These are phyloP conservation scores for Phytophthora pinifolia DNA, from an alignment of 352 stramenopile species.

Conservation along the genomic window DNA sequence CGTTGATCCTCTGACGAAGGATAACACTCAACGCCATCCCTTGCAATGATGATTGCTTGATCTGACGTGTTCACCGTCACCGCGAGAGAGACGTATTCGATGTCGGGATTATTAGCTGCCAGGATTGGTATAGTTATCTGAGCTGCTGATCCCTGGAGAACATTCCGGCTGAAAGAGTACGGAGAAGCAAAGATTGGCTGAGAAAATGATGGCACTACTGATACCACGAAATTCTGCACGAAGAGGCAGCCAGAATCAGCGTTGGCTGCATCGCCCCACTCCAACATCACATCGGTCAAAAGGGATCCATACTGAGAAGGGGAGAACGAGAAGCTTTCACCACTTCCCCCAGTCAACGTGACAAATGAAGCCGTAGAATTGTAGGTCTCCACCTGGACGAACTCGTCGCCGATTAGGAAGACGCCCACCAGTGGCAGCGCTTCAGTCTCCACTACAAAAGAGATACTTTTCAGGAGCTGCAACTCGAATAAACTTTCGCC, in stretches of 20 bases:
- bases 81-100: constrained; percentile 17
- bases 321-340: constrained; percentile 3
- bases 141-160: constrained; percentile 19
- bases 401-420: constrained; percentile 2
- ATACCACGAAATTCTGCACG: constrained; percentile 14
- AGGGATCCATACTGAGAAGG: constrained; percentile 11
- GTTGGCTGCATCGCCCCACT: constrained; percentile 7
- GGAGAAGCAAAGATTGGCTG: constrained; percentile 11
- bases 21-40: constrained; percentile 5
- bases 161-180: constrained; percentile 21
- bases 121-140: constrained; percentile 22
- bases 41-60: constrained; percentile 12
- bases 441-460: constrained; percentile 10
- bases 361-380: constrained; percentile 18
- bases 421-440: constrained; percentile 2
- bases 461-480: constrained; percentile 5
- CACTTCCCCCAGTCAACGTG: not conserved
- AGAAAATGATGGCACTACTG: constrained; percentile 10
- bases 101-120: constrained; percentile 4
- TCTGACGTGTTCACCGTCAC: constrained; percentile 18
- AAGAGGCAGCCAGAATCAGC: constrained; percentile 16
- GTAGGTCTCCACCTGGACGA: constrained; percentile 4
- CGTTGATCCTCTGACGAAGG: constrained; percentile 7
- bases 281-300: constrained; percentile 20
- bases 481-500: constrained; percentile 7